phyloP scores from a whole-genome alignment of 2,329 filamentous ascomycete genomes.

The Fusarium albidum region DNA sequence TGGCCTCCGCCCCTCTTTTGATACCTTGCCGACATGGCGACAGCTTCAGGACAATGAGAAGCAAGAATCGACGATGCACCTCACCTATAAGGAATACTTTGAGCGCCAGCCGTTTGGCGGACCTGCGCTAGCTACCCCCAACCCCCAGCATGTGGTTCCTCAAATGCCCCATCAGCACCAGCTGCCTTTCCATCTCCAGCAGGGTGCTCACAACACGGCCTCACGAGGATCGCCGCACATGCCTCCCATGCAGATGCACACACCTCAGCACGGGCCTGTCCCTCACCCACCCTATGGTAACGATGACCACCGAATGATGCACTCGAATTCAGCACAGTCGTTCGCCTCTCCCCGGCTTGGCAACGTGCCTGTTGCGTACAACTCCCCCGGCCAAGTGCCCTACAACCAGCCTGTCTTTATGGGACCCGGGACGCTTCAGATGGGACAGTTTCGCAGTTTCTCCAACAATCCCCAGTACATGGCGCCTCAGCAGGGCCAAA shows the following conservation, averaged over 20 bases:
- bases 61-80: slow-evolving; percentile 66
- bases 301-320: slow-evolving; percentile 90
- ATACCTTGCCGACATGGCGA: slow-evolving; percentile 87
- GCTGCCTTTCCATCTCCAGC: slow-evolving; percentile 82
- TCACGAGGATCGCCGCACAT: slow-evolving; percentile 78
- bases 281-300: slow-evolving; percentile 73
- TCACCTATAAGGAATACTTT: slow-evolving; percentile 82
- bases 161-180: slow-evolving; percentile 85
- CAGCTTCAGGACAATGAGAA: slow-evolving; percentile 77
- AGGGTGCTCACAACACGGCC: slow-evolving; percentile 72
- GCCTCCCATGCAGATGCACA: slow-evolving; percentile 79
- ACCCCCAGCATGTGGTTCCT: slow-evolving; percentile 72
- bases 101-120: slow-evolving; percentile 69
- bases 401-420: slow-evolving; percentile 79
- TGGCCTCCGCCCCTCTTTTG: slow-evolving; percentile 84
- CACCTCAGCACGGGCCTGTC: slow-evolving; percentile 73
- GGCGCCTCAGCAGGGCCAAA: slow-evolving; percentile 72
- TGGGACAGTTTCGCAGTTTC: slow-evolving; percentile 74
- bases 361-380: slow-evolving; percentile 74
- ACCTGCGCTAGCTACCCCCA: slow-evolving; percentile 71
- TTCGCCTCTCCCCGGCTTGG: slow-evolving; percentile 85
- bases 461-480: slow-evolving; percentile 77
- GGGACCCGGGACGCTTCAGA: slow-evolving; percentile 73
- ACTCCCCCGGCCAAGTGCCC: slow-evolving; percentile 72
- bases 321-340: slow-evolving; percentile 81